A percentile compares a stretch with the other conserved stretches of the same genome.
These are phyloP conservation scores for Pseudisothecium myosuroides DNA, from an alignment of 225 moss, liverwort and hornwort genomes.

Conservation along the genomic window DNA sequence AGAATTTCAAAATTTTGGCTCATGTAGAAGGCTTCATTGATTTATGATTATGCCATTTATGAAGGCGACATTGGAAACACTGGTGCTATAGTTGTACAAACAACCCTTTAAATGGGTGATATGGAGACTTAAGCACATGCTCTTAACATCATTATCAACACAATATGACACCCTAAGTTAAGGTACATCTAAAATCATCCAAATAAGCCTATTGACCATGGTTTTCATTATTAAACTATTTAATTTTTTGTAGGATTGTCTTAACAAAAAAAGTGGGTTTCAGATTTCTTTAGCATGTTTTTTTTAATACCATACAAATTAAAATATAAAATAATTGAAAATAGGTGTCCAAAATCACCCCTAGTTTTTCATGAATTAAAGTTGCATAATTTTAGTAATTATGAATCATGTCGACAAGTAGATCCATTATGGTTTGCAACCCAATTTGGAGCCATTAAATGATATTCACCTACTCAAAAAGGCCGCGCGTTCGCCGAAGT, in stretches of 20 bases:
- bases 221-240: neutral
- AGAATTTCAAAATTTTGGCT: too few relatives aligned
- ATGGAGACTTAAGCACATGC: neutral
- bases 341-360: accelerated
- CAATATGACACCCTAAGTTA: neutral
- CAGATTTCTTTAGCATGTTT: accelerated
- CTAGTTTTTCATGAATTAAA: neutral
- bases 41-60: too few relatives aligned
- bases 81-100: neutral
- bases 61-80: neutral
- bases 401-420: neutral
- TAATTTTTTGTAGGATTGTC: neutral
- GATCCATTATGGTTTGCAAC: accelerated
- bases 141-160: neutral
- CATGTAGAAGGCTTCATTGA: neutral
- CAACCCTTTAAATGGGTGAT: neutral
- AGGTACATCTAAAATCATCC: neutral
- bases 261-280: neutral
- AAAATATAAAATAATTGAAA: neutral
- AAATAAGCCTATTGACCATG: neutral
- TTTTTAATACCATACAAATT: neutral
- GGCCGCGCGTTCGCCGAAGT: too few relatives aligned
- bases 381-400: neutral
- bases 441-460: accelerated
- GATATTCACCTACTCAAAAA: too few relatives aligned